Base-by-base conservation (phyloP, 2,329 filamentous ascomycete species). In the Didymella pomorum region DNA sequence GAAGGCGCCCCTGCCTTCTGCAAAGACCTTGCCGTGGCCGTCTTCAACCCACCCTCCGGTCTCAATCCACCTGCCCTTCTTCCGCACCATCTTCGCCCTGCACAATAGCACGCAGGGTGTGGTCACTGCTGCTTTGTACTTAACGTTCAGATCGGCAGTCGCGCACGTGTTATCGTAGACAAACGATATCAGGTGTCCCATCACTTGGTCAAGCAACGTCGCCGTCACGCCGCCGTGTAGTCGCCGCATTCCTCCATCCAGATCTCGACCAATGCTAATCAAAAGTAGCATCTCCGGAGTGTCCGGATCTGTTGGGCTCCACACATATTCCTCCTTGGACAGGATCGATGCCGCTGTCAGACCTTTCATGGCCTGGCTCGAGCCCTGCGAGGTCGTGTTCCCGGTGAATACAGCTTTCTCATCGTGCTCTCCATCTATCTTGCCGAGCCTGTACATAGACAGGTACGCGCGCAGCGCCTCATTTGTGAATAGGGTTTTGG, bases 161-260 rank as follows among this genome's bases (percentile, higher is more conserved):
- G 65, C 65, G 35, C 54, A 53, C 4, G 48, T 49, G 25, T 61
- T 61, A 29, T 61, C 53, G 46, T 66, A 67, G 6, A 35, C 25
- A 31, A 64, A 56, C 10, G 54, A 52, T 8, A 71, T 52, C 39
- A 69, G 43, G 9, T 41, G 53, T 18, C 71, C 67, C 66, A 72
- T 72, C n/a, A 63, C 63, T 18, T 71, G 66, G 58, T 72, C 70
- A 6, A 73, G 53, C 21, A 72, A 39, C 29, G 65, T 63, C 8
- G 69, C 67, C 9, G 62, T 67, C 0, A 71, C 52, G 3, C 71
- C 70, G n/a, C 70, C 70, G 49, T 73, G 71, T 21, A 71, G 37
- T n/a, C 65, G 51, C 18, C 54, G 26, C 12, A 57, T 44, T 2
- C 62, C 67, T 8, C 70, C 68, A 42, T 72, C 69, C 4, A 71